Percentiles rank a stretch among this genome's conserved stretches.
These are phyloP conservation scores for Hibiscus syriacus DNA, from an alignment of 345 rosid genomes.

Conservation along the genomic window DNA sequence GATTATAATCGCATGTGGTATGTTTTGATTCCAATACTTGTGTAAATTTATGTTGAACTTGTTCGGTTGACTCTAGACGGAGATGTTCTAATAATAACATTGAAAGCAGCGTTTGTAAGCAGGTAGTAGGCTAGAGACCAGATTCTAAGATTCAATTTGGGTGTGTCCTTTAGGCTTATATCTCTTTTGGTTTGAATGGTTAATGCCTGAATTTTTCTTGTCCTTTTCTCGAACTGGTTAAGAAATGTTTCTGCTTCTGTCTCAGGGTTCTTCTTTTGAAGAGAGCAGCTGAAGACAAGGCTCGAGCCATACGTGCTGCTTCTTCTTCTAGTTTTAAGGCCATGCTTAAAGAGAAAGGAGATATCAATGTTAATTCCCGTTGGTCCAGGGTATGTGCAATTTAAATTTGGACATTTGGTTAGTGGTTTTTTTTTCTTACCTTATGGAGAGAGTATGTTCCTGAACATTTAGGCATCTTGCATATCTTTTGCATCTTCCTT, in stretches of 20 bases:
- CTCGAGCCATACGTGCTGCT: conserved; percentile 61
- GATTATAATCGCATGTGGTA: conserved; percentile 2
- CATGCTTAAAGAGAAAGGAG: conserved; percentile 70
- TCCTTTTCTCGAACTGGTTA: not conserved
- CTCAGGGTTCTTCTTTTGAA: conserved; percentile 72
- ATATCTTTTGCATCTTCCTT: not conserved
- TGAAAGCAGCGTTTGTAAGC: conserved; percentile 27
- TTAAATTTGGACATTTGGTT: not conserved
- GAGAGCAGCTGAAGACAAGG: conserved; percentile 71
- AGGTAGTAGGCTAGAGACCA: conserved; percentile 22
- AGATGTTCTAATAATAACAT: conserved; percentile 19
- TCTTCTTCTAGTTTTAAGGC: conserved; percentile 68
- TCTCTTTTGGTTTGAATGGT: conserved; percentile 18
- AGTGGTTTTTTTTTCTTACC: not conserved
- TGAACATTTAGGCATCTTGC: not conserved
- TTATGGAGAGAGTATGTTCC: not conserved
- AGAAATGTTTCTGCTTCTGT: conserved; percentile 9
- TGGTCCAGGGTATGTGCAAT: conserved; percentile 75
- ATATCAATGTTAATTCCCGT: conserved; percentile 54
- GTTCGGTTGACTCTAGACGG: conserved; percentile 14
- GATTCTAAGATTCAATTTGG: conserved; percentile 20
- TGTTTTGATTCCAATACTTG: conserved; percentile 8
- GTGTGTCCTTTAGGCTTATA: conserved; percentile 23
- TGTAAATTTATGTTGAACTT: conserved; percentile 20
- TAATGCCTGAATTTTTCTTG: not conserved